phyloP scores from a whole-genome alignment of 2,329 filamentous ascomycete species.

The Helotiales sp. region DNA sequence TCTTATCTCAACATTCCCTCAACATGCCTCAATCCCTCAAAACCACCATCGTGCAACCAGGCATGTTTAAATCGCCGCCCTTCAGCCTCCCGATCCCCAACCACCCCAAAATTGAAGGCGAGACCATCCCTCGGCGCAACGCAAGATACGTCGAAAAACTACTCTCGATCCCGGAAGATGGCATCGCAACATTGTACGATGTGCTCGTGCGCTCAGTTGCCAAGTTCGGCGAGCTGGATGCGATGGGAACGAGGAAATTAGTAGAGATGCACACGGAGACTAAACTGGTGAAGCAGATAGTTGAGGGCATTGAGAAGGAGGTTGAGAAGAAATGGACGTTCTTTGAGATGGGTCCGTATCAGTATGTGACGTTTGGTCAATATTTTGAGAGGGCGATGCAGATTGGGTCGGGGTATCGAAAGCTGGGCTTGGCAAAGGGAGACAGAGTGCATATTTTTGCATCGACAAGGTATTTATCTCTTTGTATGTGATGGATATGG shows the following conservation, averaged over 20 bases:
- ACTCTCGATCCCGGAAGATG: constrained; percentile 46
- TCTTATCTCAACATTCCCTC: not conserved
- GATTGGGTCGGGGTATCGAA: constrained; percentile 71
- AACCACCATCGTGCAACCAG: constrained; percentile 29
- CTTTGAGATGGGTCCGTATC: constrained; percentile 80
- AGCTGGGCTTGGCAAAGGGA: constrained; percentile 68
- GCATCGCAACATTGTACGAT: constrained; percentile 64
- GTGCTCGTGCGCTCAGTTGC: constrained; percentile 70
- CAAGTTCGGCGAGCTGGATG: constrained; percentile 65
- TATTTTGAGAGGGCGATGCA: constrained; percentile 72
- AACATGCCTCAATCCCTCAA: constrained; percentile 22
- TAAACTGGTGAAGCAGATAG: constrained; percentile 85
- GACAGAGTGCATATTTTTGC: constrained; percentile 80
- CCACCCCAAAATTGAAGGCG: constrained; percentile 61
- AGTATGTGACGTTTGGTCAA: constrained; percentile 76
- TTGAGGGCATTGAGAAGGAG: constrained; percentile 77
- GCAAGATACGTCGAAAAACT: constrained; percentile 26
- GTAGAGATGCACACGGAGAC: constrained; percentile 78
- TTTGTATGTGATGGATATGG: not conserved
- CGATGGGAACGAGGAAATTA: constrained; percentile 71
- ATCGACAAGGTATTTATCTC: constrained; percentile 57
- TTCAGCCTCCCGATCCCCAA: constrained; percentile 66
- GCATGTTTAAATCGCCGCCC: constrained; percentile 51
- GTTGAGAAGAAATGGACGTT: constrained; percentile 87
- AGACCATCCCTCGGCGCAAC: constrained; percentile 67